phyloP scores from a whole-genome alignment of 2,329 filamentous ascomycete species.

The Chaetoscypha palmicola region DNA sequence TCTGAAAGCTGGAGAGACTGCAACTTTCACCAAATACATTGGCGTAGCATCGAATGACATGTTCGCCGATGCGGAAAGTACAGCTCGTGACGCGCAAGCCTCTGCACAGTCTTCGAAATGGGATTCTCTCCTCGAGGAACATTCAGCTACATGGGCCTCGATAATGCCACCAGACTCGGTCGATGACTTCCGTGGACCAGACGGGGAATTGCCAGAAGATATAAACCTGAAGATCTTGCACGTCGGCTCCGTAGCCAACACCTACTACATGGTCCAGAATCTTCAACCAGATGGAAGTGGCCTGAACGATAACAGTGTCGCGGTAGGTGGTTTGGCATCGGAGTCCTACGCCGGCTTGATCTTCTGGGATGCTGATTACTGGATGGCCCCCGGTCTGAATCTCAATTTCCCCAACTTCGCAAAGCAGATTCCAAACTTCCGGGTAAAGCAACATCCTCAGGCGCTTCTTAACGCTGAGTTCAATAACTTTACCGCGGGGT shows the following conservation, averaged over 20 bases:
- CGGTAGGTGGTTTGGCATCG: conserved; percentile 60
- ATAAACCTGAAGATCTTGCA: conserved; percentile 48
- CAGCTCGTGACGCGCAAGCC: conserved; percentile 48
- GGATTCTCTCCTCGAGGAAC: conserved; percentile 44
- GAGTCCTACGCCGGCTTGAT: conserved; percentile 58
- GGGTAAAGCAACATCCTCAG: conserved; percentile 50
- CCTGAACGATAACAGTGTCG: conserved; percentile 56
- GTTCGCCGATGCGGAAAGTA: conserved; percentile 48
- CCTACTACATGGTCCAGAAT: conserved; percentile 50
- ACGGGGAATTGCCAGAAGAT: conserved; percentile 51
- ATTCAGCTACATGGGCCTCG: conserved; percentile 54
- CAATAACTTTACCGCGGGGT: conserved; percentile 48
- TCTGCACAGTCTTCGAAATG: conserved; percentile 47
- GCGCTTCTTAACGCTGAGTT: conserved; percentile 55
- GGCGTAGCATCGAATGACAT: conserved; percentile 64
- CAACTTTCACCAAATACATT: conserved; percentile 58
- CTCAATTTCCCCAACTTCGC: conserved; percentile 55
- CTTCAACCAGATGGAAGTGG: conserved; percentile 39
- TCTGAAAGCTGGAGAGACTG: conserved; percentile 44
- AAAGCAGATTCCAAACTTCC: conserved; percentile 58
- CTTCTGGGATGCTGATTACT: conserved; percentile 35
- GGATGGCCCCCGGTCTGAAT: conserved; percentile 50
- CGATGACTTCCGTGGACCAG: conserved; percentile 54
- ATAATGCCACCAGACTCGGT: conserved; percentile 56
- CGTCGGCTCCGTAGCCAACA: conserved; percentile 46